These are phyloP conservation scores for Lepraria neglecta DNA, from an alignment of 495 filamentous ascomycete genomes.

Conservation along the genomic window DNA sequence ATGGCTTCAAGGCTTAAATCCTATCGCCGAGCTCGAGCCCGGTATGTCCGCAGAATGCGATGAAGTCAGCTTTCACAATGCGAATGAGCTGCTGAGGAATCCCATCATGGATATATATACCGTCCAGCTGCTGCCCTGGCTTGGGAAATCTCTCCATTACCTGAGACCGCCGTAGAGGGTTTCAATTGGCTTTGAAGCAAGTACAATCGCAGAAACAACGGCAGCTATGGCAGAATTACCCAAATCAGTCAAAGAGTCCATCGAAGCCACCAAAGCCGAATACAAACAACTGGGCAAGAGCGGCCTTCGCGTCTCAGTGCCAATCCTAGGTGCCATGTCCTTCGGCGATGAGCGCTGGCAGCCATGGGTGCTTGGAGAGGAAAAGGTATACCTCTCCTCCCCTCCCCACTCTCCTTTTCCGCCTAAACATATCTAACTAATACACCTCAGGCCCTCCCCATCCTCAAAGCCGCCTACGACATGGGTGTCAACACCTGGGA, in stretches of 20 bases:
- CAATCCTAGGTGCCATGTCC: slow-evolving; percentile 42
- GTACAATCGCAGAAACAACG: not conserved
- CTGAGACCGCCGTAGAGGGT: not conserved
- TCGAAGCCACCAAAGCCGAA: slow-evolving; percentile 33
- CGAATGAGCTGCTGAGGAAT: too few species aligned
- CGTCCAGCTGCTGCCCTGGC: not conserved
- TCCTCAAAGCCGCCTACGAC: slow-evolving; percentile 7
- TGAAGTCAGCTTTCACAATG: too few species aligned
- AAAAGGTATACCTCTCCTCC: slow-evolving; percentile 24
- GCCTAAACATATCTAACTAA: not conserved
- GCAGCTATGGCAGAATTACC: slow-evolving; percentile 7
- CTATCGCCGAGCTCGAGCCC: too few species aligned
- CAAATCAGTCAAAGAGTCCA: slow-evolving; percentile 20
- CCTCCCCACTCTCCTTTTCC: too few species aligned
- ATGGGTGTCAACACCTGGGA: slow-evolving; percentile 30
- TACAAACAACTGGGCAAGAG: slow-evolving; percentile 36
- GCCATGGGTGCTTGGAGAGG: slow-evolving; percentile 40
- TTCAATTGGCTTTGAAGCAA: not conserved
- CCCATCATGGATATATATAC: not conserved
- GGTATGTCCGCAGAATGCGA: too few species aligned
- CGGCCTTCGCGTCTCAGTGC: slow-evolving; percentile 40
- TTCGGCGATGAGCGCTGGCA: slow-evolving; percentile 38
- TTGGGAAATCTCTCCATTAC: not conserved
- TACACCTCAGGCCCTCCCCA: not conserved
- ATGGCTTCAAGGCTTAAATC: too few species aligned